These are phyloP conservation scores for Ophiocordyceps robertsii DNA, from an alignment of 2,329 filamentous ascomycete species.

Conservation along the genomic window DNA sequence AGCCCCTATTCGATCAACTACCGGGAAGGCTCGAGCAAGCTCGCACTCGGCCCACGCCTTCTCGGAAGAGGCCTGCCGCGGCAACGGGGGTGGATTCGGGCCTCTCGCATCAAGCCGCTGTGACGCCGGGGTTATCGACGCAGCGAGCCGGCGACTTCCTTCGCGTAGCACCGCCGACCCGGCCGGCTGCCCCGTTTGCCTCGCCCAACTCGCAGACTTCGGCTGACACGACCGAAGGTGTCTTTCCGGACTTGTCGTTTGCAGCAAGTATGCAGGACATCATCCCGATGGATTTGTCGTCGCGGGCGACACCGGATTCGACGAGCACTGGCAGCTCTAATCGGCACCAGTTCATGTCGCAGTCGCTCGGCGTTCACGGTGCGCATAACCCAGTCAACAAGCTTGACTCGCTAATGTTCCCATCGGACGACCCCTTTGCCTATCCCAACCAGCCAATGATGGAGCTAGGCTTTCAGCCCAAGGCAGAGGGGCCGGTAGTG, in stretches of 20 bases:
- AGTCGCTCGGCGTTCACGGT: conserved; percentile 16
- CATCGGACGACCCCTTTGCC: conserved; percentile 62
- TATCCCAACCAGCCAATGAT: conserved; percentile 68
- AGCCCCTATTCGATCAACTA: conserved; percentile 75
- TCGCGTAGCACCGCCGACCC: conserved; percentile 13
- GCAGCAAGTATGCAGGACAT: conserved; percentile 28
- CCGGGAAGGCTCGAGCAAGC: conserved; percentile 54
- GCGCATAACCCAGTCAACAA: conserved; percentile 44
- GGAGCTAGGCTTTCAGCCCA: conserved; percentile 32
- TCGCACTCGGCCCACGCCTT: conserved; percentile 23
- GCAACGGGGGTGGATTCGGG: conserved; percentile 20
- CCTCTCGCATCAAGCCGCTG: conserved; percentile 14
- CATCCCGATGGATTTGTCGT: conserved; percentile 29
- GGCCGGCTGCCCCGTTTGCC: conserved; percentile 9
- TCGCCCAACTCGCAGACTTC: conserved; percentile 15
- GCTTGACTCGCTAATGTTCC: conserved; percentile 69
- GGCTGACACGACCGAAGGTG: conserved; percentile 17
- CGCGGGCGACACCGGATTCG: conserved; percentile 28
- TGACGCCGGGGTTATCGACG: conserved; percentile 17
- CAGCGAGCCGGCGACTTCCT: conserved; percentile 20
- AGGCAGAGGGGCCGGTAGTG: conserved; percentile 17
- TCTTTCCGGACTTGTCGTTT: conserved; percentile 23
- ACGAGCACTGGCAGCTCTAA: conserved; percentile 28
- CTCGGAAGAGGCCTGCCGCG: conserved; percentile 44
- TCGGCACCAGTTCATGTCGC: conserved; percentile 17